Evolutionary conservation across 129 eudicot genomes (phyloP), one percentile per base, ranked within the genome.

Genomic region (Flaveria trinervia): DNA sequence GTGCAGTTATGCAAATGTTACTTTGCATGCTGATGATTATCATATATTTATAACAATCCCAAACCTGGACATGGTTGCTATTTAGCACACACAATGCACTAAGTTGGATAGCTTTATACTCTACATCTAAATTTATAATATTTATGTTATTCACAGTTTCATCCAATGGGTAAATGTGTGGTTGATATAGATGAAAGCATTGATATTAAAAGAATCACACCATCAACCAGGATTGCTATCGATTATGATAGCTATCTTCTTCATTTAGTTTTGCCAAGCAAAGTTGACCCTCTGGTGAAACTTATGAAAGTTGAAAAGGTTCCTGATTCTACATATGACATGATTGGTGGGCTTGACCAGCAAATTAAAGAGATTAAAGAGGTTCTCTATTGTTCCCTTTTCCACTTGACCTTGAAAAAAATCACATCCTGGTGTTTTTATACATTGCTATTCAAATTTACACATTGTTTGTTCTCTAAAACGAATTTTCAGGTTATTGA

Each of bases 261-360:
- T 57, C 96, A 92, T 79, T 81, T 92, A 71, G 84, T 88, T 76
- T 89, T 92, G 71, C 97, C 97, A 25, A 92, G 97, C 88, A 92
- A 89, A 82, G 93, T 92, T 43, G 97, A 92, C 77, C 96, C 96
- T 17, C 83, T 92, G 78, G 96, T 92, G 57, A 88, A 92, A 82
- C 97, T 92, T 46, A 92, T 92, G 97, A 92, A 92, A 84, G 96
- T 92, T 49, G 97, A 92, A 69, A 92, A 92, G 70, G 97, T 92
- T 75, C 97, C 97, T 44, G 97, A 92, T 71, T 92, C 96, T 54
- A 92, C 97, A 12, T 92, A 92, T 80, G 97, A 92, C 82, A 92
- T 92, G 97, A 88, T 92, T 80, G 97, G 97, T 83, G 96, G 97
- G 43, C 92, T 89, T 44, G 97, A 92, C 79, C 97, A 89, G 78